Base-by-base conservation (phyloP, 2,329 filamentous ascomycete genomes). In the Fusarium austroafricanum region DNA sequence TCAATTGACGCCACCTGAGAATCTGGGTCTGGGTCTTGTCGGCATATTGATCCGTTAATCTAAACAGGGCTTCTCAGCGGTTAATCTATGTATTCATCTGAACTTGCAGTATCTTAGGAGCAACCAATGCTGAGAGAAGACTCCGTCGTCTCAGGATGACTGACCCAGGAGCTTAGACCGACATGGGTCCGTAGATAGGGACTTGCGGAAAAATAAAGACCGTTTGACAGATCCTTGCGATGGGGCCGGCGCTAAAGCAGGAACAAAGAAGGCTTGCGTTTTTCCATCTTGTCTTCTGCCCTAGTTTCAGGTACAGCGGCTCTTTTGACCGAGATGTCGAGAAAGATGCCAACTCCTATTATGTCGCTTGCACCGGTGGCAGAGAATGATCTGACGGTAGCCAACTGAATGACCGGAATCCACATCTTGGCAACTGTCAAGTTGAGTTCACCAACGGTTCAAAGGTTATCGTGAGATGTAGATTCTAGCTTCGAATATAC, bases 231-330 rank as follows among this genome's bases (percentile, higher is more conserved):
- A 31, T 17, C 42, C 59, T 39, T 56, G 43, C 53, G 15, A 8
- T n/a, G 6, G 33, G 33, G 33, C 33, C 33, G 50, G 66, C 67
- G 62, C 67, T 69, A 70, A 70, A 55, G 67, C 67, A 70, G 67
- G 67, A 64, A 70, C 65, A 49, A 56, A 55, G 39, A 50, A 37
- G 17, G 54, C n/a, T 49, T 29, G 26, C 47, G 57, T 49, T 69
- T 61, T 58, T 62, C 52, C 57, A 51, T 52, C 49, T 44, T 39
- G 39, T 49, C 50, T 43, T 40, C 50, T 47, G 39, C 43, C 55
- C 46, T 38, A 23, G 71, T 73, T 73, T 73, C 71, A 73, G 71
- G 71, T 73, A 44, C 66, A 61, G 65, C 70, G 53, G 56, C 35
- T 55, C 61, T 44, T 33, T 45, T 23, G 46, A 43, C 49, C 45